phyloP scores from a whole-genome alignment of 352 stramenopile genomes.

The Phytophthora pini region DNA sequence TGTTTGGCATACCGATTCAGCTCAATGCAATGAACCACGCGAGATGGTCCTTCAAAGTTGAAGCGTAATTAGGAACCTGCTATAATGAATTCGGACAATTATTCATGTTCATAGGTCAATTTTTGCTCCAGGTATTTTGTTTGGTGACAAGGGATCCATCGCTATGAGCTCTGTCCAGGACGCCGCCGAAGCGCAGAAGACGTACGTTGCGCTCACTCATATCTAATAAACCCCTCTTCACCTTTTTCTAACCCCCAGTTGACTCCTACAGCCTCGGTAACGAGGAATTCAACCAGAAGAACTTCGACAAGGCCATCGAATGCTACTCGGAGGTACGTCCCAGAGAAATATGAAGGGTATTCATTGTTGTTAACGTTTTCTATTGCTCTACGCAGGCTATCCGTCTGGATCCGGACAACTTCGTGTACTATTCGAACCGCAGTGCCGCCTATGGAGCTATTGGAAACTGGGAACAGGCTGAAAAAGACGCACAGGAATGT shows the following conservation, averaged over 20 bases:
- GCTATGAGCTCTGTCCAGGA: slow-evolving; percentile 50
- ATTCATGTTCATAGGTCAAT: not conserved
- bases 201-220: slow-evolving; percentile 37
- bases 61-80: too few species aligned
- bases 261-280: slow-evolving; percentile 64
- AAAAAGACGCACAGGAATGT: slow-evolving; percentile 77
- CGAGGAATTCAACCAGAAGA: slow-evolving; percentile 88
- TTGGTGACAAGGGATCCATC: slow-evolving; percentile 16
- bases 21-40: too few species aligned
- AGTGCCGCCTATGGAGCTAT: slow-evolving; percentile 79
- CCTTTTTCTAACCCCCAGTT: not conserved
- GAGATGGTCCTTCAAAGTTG: too few species aligned
- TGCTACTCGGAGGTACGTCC: slow-evolving; percentile 74
- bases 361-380: not conserved
- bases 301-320: slow-evolving; percentile 82
- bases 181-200: slow-evolving; percentile 71
- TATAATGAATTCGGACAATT: too few species aligned
- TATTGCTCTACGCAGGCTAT: slow-evolving; percentile 63
- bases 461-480: slow-evolving; percentile 72
- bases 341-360: not conserved
- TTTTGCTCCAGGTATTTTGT: not conserved
- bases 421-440: slow-evolving; percentile 87
- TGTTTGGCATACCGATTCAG: too few species aligned
- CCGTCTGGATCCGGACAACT: slow-evolving; percentile 69
- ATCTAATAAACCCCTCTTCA: not conserved